Evolutionary conservation across 2,329 filamentous ascomycete species (phyloP).

Genomic region (Aspergillaceae sp.): DNA sequence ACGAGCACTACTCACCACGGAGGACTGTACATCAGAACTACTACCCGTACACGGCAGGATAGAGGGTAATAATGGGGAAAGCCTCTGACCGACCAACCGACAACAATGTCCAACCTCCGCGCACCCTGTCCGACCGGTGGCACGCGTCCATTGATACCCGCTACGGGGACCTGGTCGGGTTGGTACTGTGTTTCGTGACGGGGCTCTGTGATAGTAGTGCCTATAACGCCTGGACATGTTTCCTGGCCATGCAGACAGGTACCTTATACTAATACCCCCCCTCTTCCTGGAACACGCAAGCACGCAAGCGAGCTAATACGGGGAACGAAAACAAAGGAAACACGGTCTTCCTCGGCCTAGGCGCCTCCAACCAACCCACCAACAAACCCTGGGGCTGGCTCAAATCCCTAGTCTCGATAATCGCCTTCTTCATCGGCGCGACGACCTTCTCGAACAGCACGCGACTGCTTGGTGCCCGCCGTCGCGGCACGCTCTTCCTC

Average conservation of each 20-base stretch:
- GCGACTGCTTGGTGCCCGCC: slow-evolving; percentile 26
- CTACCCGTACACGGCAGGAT: no score
- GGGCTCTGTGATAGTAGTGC: slow-evolving; percentile 39
- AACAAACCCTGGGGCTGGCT: slow-evolving; percentile 36
- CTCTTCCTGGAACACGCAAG: neutral
- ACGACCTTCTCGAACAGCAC: slow-evolving; percentile 32
- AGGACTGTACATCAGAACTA: no score
- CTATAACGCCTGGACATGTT: slow-evolving; percentile 41
- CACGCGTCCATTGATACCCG: slow-evolving; percentile 20
- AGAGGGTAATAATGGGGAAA: no score
- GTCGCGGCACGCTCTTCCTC: slow-evolving; percentile 28
- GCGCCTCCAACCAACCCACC: slow-evolving; percentile 32
- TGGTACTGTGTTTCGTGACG: slow-evolving; percentile 34
- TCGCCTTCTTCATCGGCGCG: slow-evolving; percentile 34
- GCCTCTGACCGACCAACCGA: neutral
- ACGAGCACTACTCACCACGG: no score
- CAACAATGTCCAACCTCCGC: neutral
- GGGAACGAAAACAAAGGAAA: slow-evolving; percentile 26
- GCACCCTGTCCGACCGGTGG: slow-evolving; percentile 18
- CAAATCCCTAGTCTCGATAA: slow-evolving; percentile 37
- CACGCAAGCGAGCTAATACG: neutral
- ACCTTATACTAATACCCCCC: slow-evolving; percentile 6
- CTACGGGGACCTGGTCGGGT: slow-evolving; percentile 30
- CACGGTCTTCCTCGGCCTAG: slow-evolving; percentile 40
- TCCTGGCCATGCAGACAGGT: slow-evolving; percentile 43